Percentiles rank a stretch among this genome's conserved stretches.
Evolutionary conservation across 2,329 filamentous ascomycete genomes (phyloP).

Genomic region (Aspergillus transmontanensis): DNA sequence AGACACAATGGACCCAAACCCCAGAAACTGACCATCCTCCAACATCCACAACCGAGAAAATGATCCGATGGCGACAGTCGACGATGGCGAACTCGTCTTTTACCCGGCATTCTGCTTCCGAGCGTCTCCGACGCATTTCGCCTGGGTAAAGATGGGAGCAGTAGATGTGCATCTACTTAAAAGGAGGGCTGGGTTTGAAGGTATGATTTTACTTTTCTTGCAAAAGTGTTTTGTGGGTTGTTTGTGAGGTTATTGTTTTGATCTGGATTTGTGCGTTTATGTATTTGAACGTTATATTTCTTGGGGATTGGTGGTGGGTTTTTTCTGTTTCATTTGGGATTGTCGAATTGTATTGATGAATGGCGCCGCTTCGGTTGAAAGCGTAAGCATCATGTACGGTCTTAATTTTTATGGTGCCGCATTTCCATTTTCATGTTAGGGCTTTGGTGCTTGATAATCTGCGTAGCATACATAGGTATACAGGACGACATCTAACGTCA

Average conservation of each 20-base stretch:
- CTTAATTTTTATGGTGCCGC: background rate
- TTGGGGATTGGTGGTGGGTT: background rate
- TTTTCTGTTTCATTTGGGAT: background rate
- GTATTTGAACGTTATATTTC: background rate
- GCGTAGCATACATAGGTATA: background rate
- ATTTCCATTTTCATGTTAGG: background rate
- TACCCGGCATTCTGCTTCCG: slow-evolving; percentile 64
- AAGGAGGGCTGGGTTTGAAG: slow-evolving; percentile 53
- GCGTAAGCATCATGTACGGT: background rate
- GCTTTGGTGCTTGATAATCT: too few relatives aligned
- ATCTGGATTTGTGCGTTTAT: background rate
- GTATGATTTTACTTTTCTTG: slow-evolving; percentile 35
- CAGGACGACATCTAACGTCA: background rate
- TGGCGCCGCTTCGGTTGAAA: background rate
- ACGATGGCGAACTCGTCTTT: slow-evolving; percentile 38
- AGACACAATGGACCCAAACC: background rate
- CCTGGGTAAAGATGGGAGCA: slow-evolving; percentile 64
- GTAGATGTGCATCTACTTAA: slow-evolving; percentile 58
- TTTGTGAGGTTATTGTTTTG: background rate
- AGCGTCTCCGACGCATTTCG: slow-evolving; percentile 62
- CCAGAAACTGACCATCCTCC: background rate
- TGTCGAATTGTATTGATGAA: background rate
- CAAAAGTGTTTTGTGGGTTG: background rate
- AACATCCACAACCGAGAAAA: slow-evolving; percentile 4
- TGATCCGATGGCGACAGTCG: slow-evolving; percentile 21